Percentiles rank a stretch among this genome's conserved stretches.
Conservation (phyloP, 2,329 filamentous ascomycete species). For the Dothideomycetes sp. region DNA sequence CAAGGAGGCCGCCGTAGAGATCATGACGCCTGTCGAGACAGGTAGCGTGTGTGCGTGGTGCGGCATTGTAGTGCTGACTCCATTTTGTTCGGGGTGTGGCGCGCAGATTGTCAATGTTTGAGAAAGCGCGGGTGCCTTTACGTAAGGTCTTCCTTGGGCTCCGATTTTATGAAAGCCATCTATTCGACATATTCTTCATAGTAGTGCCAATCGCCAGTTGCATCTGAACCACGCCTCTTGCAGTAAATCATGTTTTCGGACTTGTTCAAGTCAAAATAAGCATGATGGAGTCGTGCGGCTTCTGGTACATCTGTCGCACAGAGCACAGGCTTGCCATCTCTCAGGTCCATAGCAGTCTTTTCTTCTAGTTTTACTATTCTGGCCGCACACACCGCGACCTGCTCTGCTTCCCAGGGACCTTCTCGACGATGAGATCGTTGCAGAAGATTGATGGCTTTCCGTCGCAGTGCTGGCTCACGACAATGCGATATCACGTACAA, state of each 20-base stretch:
- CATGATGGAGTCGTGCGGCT: neutral
- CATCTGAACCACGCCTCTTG: neutral
- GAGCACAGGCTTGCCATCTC: neutral
- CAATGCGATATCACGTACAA: neutral
- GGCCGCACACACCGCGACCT: neutral
- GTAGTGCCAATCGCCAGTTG: neutral
- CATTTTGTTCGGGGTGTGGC: neutral
- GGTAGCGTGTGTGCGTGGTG: neutral
- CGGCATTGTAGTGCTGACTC: neutral
- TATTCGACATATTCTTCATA: neutral
- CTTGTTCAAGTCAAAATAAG: neutral
- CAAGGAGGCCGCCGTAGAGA: too few relatives aligned
- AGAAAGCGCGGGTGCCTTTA: neutral
- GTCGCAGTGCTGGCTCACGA: neutral
- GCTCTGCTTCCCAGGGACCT: neutral
- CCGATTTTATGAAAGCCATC: neutral
- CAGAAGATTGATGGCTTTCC: neutral
- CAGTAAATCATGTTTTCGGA: neutral
- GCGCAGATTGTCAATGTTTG: neutral
- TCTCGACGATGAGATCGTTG: neutral
- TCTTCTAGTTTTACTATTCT: neutral
- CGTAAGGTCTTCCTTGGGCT: neutral
- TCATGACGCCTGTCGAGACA: too few relatives aligned
- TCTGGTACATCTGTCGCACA: neutral
- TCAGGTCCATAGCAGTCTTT: neutral